Evolutionary conservation across 164 flowering plant species (phyloP), one percentile per base, ranked within the genome.

Genomic region (Echeveria elegans): DNA sequence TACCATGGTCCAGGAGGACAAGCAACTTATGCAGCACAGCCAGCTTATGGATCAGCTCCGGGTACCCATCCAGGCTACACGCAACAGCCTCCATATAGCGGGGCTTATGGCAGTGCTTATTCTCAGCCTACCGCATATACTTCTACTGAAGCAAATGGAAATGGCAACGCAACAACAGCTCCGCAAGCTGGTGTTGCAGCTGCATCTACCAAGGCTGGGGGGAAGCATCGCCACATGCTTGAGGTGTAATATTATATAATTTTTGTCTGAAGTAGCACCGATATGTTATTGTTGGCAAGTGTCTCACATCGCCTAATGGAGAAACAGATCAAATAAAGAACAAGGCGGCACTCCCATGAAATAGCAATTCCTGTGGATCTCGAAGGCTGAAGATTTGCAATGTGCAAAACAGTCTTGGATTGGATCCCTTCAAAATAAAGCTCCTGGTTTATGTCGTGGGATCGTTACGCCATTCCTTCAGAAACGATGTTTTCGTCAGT

Each of bases 31-130:
- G 61, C 32, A 14, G 61, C 61, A 43, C 47, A 43, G 3, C 47
- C 32, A 28, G 31, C 61, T 11, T 56, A 56, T 29, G 61, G 61
- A 28, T 56, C 61, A 56, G 61, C 61, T 56, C 61, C 61, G 32
- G 61, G 61, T 29, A 56, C 61, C 1, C 61, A 26, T 19, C 61
- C 61, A 11, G 31, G 24, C 1, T 56, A 56, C 19, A 19, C 32
- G 0, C 61, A 56, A 32, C 61, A 26, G 12, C 61, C 61, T 28
- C 32, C 31, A 14, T 56, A 56, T 29, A 29, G 61, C 8, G 61
- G 32, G 32, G 61, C 32, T 26, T 56, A 56, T 56, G 31, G 31
- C 15, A 56, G 61, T 56, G 61, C 32, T 2, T 56, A 56, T 28
- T 28, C 61, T 12, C 61, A 56, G 61, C 32, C 61, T 28, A 6